Percentiles rank a stretch among this genome's conserved stretches.
Conservation (phyloP, 306 rosid genomes). For the Glycine tomentella region DNA sequence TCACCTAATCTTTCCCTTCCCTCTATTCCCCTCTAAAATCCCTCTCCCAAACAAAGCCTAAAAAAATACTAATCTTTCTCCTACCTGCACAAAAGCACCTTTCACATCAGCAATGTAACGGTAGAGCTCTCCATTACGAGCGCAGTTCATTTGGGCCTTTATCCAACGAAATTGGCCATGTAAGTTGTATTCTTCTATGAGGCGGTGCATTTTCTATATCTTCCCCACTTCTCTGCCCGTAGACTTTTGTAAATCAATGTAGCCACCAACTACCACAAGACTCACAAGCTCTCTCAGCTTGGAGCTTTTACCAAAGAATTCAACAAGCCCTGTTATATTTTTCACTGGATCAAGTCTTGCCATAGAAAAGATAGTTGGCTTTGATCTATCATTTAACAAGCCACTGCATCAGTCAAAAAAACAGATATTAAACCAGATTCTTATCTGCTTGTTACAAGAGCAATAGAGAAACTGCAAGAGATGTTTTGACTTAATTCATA, state of each 20-base stretch:
- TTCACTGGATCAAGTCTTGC: constrained; percentile 71
- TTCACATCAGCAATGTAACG: constrained; percentile 71
- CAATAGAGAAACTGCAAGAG: background rate
- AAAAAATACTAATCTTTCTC: background rate
- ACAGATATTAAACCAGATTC: background rate
- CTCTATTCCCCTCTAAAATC: too few relatives aligned
- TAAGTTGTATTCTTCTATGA: constrained; percentile 58
- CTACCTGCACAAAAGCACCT: constrained; percentile 85
- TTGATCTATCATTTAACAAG: constrained; percentile 61
- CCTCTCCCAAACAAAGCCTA: too few relatives aligned
- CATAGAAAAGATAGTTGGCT: constrained; percentile 78
- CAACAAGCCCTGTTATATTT: constrained; percentile 72
- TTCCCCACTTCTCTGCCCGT: constrained; percentile 70
- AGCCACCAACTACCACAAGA: constrained; percentile 73
- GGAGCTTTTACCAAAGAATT: constrained; percentile 67
- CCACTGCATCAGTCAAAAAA: constrained; percentile 55
- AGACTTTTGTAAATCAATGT: constrained; percentile 62
- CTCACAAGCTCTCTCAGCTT: constrained; percentile 71
- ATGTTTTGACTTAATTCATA: constrained; percentile 16
- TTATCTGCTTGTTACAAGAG: constrained; percentile 14
- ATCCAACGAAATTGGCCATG: constrained; percentile 76
- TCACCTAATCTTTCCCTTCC: too few relatives aligned
- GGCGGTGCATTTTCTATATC: constrained; percentile 78
- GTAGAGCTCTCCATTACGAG: constrained; percentile 78
- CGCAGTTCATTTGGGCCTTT: constrained; percentile 71